Base-by-base conservation (phyloP, 1,284 basidiomycete genomes). In the Ceratobasidium sp. region DNA sequence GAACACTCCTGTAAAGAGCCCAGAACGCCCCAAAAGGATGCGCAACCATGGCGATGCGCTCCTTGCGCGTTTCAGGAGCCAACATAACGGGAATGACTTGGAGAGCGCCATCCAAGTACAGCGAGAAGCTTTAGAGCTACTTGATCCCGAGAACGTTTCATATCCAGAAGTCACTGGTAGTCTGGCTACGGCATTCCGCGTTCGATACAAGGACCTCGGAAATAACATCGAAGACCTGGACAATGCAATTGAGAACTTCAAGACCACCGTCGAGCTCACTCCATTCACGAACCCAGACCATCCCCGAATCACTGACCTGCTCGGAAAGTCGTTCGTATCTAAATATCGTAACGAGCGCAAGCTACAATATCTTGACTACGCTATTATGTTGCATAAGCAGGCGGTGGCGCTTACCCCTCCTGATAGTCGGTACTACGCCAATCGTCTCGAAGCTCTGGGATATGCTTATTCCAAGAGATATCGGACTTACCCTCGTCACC, bases 1-100 rank as follows among this genome's bases (percentile, higher is more conserved):
- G 10, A n/a, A 38, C 22, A 27, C 60, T 2, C 29, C 45, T 27
- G 32, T 12, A 15, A 42, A 31, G 22, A 64, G 60, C 22, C 60
- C 60, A 8, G 60, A 64, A 25, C 60, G 60, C n/a, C 60, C 60
- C 12, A 64, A 64, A 25, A 45, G 60, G 12, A 13, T 64, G 20
- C 45, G 60, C 34, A 50, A 27, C 22, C 52, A 64, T 27, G 60
- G 60, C 3, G 60, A 64, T 22, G 60, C 60, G 20, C 45, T 64
- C n/a, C 27, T 64, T 31, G 49, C 49, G 3, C 60, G 60, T 13
- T 50, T 52, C 32, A 50, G 38, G 31, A 32, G 17, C 42, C 60
- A 64, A 20, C 22, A 38, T 8, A 22, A 64, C 29, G 22, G 1
- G n/a, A 32, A 2, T n/a, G 49, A 52, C 60, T 22, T 64, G 3